These are phyloP conservation scores for Solanum hybrid DNA, from an alignment of 305 asterid genomes.

Conservation along the genomic window DNA sequence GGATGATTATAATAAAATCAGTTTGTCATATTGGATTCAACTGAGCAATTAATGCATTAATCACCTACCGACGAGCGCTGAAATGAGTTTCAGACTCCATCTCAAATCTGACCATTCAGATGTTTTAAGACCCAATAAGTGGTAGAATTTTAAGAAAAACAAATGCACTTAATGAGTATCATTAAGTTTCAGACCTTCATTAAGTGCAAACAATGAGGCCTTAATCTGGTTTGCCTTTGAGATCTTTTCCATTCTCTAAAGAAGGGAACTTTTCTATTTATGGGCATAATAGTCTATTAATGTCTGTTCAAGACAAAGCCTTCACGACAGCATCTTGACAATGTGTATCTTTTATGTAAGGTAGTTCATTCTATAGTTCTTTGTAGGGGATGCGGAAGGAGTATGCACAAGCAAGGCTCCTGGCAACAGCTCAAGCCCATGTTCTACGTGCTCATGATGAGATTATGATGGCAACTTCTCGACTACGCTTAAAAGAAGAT, in stretches of 20 bases:
- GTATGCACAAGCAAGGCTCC: conserved; percentile 71
- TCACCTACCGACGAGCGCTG: not conserved
- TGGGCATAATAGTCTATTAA: not conserved
- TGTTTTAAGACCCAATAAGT: not conserved
- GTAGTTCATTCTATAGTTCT: not conserved
- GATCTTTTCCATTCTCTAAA: not conserved
- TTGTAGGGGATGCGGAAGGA: conserved; percentile 90
- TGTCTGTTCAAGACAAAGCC: not conserved
- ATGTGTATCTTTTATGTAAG: conserved; percentile 1
- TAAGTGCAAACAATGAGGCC: not conserved
- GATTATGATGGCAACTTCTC: conserved; percentile 83
- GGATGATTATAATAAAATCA: not conserved
- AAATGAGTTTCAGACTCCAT: not conserved
- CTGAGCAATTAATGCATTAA: not conserved
- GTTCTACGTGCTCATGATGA: conserved; percentile 95
- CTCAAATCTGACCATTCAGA: not conserved
- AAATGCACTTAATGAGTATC: not conserved
- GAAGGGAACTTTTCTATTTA: not conserved
- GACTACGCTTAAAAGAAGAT: conserved; percentile 74
- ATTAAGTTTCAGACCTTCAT: not conserved
- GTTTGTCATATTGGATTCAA: not conserved
- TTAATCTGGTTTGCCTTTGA: not conserved
- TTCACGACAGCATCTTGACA: not conserved
- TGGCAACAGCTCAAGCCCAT: conserved; percentile 84
- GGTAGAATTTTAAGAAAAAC: not conserved